Percentiles rank a stretch among this genome's conserved stretches.
Conservation (phyloP, 2,329 filamentous ascomycete species). For the Cercospora sojina region DNA sequence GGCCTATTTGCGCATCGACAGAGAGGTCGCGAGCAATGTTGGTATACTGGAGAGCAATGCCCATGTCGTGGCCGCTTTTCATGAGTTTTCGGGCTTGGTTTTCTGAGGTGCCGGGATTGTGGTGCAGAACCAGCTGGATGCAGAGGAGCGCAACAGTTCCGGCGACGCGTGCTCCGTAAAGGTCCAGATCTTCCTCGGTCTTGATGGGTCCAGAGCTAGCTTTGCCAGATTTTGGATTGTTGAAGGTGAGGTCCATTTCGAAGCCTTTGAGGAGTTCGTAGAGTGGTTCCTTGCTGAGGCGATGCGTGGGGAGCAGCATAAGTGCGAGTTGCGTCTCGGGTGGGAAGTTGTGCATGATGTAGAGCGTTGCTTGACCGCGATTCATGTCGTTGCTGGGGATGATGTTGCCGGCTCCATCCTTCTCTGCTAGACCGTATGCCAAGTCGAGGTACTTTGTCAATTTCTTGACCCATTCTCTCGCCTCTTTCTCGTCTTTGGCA, state of each 20-base stretch:
- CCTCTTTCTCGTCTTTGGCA: slow-evolving; percentile 53
- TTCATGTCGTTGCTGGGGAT: slow-evolving; percentile 35
- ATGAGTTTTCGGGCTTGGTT: slow-evolving; percentile 48
- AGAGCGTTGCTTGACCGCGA: slow-evolving; percentile 37
- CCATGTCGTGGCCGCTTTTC: slow-evolving; percentile 63
- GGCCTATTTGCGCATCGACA: slow-evolving; percentile 62
- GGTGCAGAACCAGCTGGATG: slow-evolving; percentile 64
- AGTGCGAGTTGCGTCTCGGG: slow-evolving; percentile 54
- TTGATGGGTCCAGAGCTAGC: slow-evolving; percentile 52
- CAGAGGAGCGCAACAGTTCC: slow-evolving; percentile 70
- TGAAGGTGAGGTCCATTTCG: slow-evolving; percentile 64
- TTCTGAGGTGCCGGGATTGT: slow-evolving; percentile 44
- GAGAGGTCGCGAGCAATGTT: slow-evolving; percentile 74
- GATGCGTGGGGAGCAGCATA: slow-evolving; percentile 57
- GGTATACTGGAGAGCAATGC: slow-evolving; percentile 71
- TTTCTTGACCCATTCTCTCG: slow-evolving; percentile 58
- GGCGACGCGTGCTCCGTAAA: slow-evolving; percentile 67
- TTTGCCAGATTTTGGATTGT: slow-evolving; percentile 12
- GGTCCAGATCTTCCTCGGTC: slow-evolving; percentile 58
- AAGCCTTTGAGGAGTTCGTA: slow-evolving; percentile 67
- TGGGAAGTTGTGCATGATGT: slow-evolving; percentile 55
- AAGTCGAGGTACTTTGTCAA: slow-evolving; percentile 59
- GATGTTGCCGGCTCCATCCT: slow-evolving; percentile 30
- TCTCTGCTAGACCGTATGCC: slow-evolving; percentile 44
- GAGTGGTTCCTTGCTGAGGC: slow-evolving; percentile 60